These are phyloP conservation scores for Arabidopsis arenosa DNA, from an alignment of 345 rosid species.

Conservation along the genomic window DNA sequence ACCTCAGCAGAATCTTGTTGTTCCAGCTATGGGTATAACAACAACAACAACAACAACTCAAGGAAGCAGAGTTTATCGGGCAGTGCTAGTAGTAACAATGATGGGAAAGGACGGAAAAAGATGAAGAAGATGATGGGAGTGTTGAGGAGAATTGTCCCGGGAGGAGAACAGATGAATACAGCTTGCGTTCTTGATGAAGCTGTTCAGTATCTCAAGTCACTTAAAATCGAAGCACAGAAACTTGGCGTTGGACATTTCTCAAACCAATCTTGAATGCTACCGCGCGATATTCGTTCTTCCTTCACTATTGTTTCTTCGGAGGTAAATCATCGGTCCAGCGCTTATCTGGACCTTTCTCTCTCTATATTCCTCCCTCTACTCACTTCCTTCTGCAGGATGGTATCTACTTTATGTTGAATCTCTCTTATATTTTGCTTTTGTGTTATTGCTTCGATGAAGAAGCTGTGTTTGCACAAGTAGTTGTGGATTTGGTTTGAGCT, in stretches of 20 bases:
- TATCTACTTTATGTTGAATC: slow-evolving; percentile 20
- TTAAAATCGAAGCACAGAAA: slow-evolving; percentile 78
- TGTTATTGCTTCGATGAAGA: slow-evolving; percentile 13
- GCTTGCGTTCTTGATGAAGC: slow-evolving; percentile 80
- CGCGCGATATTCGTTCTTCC: neutral
- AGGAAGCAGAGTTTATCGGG: slow-evolving; percentile 51
- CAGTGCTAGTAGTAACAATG: slow-evolving; percentile 48
- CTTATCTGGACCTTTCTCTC: slow-evolving; percentile 30
- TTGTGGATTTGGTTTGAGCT: slow-evolving; percentile 16
- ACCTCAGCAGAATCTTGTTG: slow-evolving; percentile 65
- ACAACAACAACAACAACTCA: slow-evolving; percentile 36
- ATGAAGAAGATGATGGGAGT: slow-evolving; percentile 82
- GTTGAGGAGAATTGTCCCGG: slow-evolving; percentile 76
- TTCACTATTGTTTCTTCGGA: slow-evolving; percentile 1
- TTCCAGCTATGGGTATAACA: slow-evolving; percentile 52
- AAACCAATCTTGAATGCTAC: slow-evolving; percentile 44
- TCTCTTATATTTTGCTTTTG: slow-evolving; percentile 24
- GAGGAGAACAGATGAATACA: slow-evolving; percentile 74
- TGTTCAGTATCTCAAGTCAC: slow-evolving; percentile 80
- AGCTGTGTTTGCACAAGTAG: slow-evolving; percentile 8
- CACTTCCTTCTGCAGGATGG: slow-evolving; percentile 27
- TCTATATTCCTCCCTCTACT: neutral
- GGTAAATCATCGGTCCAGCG: neutral
- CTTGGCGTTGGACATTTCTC: slow-evolving; percentile 60
- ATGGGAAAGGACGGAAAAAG: slow-evolving; percentile 62